Evolutionary conservation across 192 early-diverging fungal genomes (phyloP).

Genomic region (Nowakowskiella sp.): DNA sequence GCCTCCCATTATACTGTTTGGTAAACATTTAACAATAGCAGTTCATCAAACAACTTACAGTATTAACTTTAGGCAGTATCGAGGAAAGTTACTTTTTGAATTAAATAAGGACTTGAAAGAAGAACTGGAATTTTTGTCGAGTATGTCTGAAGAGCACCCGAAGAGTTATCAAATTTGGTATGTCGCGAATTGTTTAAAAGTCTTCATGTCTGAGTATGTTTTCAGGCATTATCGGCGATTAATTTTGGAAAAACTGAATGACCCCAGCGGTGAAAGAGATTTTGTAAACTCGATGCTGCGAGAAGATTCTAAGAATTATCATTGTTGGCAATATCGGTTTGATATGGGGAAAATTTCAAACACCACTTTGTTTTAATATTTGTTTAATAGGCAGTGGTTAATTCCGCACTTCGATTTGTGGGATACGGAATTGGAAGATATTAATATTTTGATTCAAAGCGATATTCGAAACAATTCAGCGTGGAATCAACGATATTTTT

Average conservation of each 20-base stretch:
- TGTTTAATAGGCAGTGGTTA: constrained; percentile 76
- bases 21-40: constrained; percentile 30
- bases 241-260: constrained; percentile 50
- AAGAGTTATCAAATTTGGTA: constrained; percentile 98
- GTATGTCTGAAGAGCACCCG: constrained; percentile 62
- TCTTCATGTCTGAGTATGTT: constrained; percentile 3
- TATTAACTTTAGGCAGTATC: constrained; percentile 56
- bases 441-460: constrained; percentile 59
- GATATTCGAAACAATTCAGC: constrained; percentile 98
- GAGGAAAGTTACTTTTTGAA: constrained; percentile 68
- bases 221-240: constrained; percentile 75
- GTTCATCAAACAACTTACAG: constrained; percentile 16
- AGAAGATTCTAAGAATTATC: constrained; percentile 94
- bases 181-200: background rate
- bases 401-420: constrained; percentile 65
- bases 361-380: background rate
- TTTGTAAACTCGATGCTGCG: constrained; percentile 65
- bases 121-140: constrained; percentile 74
- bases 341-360: background rate
- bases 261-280: constrained; percentile 53
- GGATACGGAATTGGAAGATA: constrained; percentile 67
- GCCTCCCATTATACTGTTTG: constrained; percentile 95
- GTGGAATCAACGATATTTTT: constrained; percentile 96
- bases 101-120: constrained; percentile 52
- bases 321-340: constrained; percentile 94